Evolutionary conservation across 352 stramenopile genomes (phyloP), one percentile per base, ranked within the genome.

Genomic region (Phytophthora colocasiae): DNA sequence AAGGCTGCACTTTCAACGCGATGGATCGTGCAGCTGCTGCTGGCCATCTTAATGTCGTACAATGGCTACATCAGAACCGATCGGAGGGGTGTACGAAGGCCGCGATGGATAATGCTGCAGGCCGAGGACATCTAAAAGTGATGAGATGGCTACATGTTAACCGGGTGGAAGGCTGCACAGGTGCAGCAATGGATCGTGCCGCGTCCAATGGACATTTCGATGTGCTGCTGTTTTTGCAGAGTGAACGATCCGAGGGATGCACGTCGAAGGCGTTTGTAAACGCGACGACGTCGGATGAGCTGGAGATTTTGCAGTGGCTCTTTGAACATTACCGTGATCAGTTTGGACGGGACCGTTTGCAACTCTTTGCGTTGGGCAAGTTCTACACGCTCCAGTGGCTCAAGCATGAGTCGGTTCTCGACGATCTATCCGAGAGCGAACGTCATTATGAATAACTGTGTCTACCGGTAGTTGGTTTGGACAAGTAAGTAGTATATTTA

Each of bases 241-340:
- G 55, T 14, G 54, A 73, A 27, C 60, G 73, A 7, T 54, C n/a
- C 9, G 70, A 71, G 36, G 60, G 55, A 6, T 75, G 63, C 19
- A 73, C 63, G 46, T 49, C 54, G 0, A 68, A 71, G 26, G 75
- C 75, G 19, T 78, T 81, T 54, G 69, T 80, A 15, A 74, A 80
- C 27, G 76, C 68, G 4, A 80, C 78, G 38, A 53, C 17, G 6
- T 47, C 66, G 0, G 71, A 75, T 9, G 63, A 80, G 36, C 43
- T 82, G 40, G 69, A 77, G 34, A 78, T 82, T 58, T 39, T 82
- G 39, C 71, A 82, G 38, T 74, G 60, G 54, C 65, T 87, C 3
- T 77, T 78, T 19, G 41, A 75, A 14, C 58, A 78, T 17, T 75
- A 73, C 27, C 22, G 49, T 6, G 31, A 60, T 4, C 60, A 68